Base-by-base conservation (phyloP, 2,329 filamentous ascomycete species). In the Beauveria scarabaeidicola region DNA sequence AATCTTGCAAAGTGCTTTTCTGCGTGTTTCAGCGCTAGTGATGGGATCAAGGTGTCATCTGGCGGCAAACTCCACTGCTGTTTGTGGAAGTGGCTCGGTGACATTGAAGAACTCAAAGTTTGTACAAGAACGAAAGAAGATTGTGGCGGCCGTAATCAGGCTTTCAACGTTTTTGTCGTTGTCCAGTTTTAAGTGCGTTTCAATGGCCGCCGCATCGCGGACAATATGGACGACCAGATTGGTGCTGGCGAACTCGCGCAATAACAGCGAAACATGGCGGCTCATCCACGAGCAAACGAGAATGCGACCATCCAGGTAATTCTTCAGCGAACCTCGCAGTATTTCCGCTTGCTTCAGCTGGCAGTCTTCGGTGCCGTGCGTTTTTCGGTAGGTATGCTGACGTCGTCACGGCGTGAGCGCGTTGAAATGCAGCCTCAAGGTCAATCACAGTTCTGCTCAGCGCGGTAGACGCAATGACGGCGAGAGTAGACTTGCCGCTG, bases 81-180 rank as follows among this genome's bases (percentile, higher is more conserved):
- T 32, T 7, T 38, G 38, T 9, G 23, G 21, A 9, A 36, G 10
- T 19, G 73, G 75, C 67, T 90, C 87, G 2, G 86, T 86, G 17
- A 89, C 75, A 65, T 91, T 91, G 75, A 85, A 90, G 69, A 90
- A 92, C 67, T 91, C 88, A 63, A 88, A 81, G 64, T 89, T 91
- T 11, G 86, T 86, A 67, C 85, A 89, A 1, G 78, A 78, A 52
- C 86, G 78, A 64, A 89, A 84, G 17, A 88, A 79, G 2, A 78
- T 74, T 23, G 77, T 78, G 63, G 80, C 83, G 15, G 80, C 78
- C 19, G 79, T 77, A 27, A 89, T 71, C 7, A 90, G 75, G 50
- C 81, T 81, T 47, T 78, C 74, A 1, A 87, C 77, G 64, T 82
- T 84, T 41, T 77, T 74, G 29, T 79, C 73, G 53, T 85, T 78